Percentiles rank a stretch among this genome's conserved stretches.
Evolutionary conservation across 495 filamentous ascomycete genomes (phyloP).

Genomic region (Evernia prunastri): DNA sequence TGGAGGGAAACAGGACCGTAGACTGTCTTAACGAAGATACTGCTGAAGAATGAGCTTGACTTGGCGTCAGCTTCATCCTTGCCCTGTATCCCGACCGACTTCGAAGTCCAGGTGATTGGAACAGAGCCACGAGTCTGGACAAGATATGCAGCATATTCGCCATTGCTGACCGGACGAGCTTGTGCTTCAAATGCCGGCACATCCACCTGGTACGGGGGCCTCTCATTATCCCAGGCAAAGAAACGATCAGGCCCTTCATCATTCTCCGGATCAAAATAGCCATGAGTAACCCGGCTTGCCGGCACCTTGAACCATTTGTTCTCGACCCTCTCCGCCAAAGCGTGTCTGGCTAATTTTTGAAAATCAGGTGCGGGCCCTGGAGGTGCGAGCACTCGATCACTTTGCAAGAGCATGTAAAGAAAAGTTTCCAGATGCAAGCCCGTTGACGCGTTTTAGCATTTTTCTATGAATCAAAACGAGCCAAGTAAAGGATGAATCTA

Average conservation of each 20-base stretch:
- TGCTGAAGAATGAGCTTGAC: slow-evolving; percentile 1
- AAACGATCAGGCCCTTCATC: slow-evolving; percentile 42
- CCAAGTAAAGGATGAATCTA: background rate
- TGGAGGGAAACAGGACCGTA: slow-evolving; percentile 70
- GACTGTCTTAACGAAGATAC: slow-evolving; percentile 64
- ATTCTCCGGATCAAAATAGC: slow-evolving; percentile 63
- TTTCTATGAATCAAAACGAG: too few relatives aligned
- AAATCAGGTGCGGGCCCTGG: slow-evolving; percentile 61
- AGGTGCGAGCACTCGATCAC: slow-evolving; percentile 64
- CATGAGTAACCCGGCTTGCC: slow-evolving; percentile 56
- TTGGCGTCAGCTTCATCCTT: too few relatives aligned
- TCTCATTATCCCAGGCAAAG: slow-evolving; percentile 92
- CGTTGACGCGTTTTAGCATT: too few relatives aligned
- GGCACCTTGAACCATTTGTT: slow-evolving; percentile 79
- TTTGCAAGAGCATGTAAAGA: slow-evolving; percentile 89
- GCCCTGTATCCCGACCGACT: background rate
- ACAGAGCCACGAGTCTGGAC: slow-evolving; percentile 44
- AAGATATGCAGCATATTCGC: slow-evolving; percentile 72
- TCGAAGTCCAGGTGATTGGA: too few relatives aligned
- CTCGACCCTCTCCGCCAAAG: slow-evolving; percentile 45
- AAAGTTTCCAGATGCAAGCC: slow-evolving; percentile 87
- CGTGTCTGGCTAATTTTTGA: slow-evolving; percentile 42
- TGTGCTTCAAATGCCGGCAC: slow-evolving; percentile 67
- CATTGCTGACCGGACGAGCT: slow-evolving; percentile 73
- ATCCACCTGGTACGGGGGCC: slow-evolving; percentile 51